Evolutionary conservation across 352 stramenopile genomes (phyloP), one percentile per base, ranked within the genome.

Genomic region (Phytophthora citricola): DNA sequence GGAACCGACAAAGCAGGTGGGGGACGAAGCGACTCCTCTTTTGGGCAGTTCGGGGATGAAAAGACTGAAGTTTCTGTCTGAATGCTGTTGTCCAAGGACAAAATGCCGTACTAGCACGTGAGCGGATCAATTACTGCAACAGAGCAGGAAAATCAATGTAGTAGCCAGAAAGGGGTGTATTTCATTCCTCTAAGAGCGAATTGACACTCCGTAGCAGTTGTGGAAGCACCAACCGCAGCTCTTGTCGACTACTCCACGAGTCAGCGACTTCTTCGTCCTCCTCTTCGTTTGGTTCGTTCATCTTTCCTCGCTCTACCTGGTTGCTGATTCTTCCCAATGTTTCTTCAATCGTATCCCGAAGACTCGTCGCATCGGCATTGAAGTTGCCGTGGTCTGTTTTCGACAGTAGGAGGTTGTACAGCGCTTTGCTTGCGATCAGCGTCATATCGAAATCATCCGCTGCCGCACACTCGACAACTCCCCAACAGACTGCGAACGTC

Each of bases 381-480:
- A 67, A 55, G 15, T 53, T 34, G 0, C 40, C 17, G 15, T 10
- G 10, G 10, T 38, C 24, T 9, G 71, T 56, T 32, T 66, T 77
- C 5, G 57, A 45, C 4, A 91, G 39, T 20, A 93, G 58, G n/a
- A 97, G 49, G 51, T 97, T 97, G 71, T 89, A 94, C 2, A 97
- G 73, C 20, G 83, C 80, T 65, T 97, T 95, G 54, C 81, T 87
- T 1, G 83, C 77, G n/a, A 97, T 84, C 4, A 83, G 78, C 38
- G 80, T 83, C 80, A 96, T 89, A 7, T 86, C 76, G 6, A 88
- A 43, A 48, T 96, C 87, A 27, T 91, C 75, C 0, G 76, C 56
- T 0, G 73, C 87, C 0, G 83, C 81, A 53, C 70, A 81, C 51
- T 92, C 75, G 5, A 95, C 67, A n/a, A 78, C 70, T 3, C 70